A percentile compares a stretch with the other conserved stretches of the same genome.
Conservation (phyloP, 1,139 yeast genomes). For the Kluyveromyces sp. region DNA sequence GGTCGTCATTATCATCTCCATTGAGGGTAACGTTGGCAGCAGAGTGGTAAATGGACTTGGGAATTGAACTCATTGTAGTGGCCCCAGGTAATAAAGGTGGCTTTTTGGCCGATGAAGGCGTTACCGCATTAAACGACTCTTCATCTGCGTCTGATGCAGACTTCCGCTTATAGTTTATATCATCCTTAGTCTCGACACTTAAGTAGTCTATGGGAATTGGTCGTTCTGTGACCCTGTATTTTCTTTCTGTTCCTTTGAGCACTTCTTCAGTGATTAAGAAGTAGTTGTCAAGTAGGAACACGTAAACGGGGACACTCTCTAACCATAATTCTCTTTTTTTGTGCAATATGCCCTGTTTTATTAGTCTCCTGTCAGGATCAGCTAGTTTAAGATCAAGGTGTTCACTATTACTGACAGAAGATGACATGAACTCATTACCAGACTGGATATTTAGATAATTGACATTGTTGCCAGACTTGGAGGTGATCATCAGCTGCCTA, state of each 20-base stretch:
- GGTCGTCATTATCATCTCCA: conserved; percentile 23
- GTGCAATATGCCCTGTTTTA: conserved; percentile 53
- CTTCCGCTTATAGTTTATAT: conserved; percentile 1
- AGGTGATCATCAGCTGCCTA: conserved; percentile 45
- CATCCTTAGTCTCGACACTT: conserved; percentile 41
- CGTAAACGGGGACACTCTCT: conserved; percentile 43
- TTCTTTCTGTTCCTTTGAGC: conserved; percentile 20
- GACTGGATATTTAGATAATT: conserved; percentile 25
- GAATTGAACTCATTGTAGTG: conserved; percentile 15
- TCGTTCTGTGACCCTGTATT: conserved; percentile 44
- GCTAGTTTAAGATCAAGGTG: conserved; percentile 43
- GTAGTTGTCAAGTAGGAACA: conserved; percentile 67
- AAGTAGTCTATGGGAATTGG: conserved; percentile 59
- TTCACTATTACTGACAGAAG: conserved; percentile 34
- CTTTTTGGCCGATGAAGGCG: conserved; percentile 21
- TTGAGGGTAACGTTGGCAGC: conserved; percentile 14
- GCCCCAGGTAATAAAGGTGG: conserved; percentile 21
- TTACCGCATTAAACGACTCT: conserved; percentile 16
- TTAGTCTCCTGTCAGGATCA: conserved; percentile 50
- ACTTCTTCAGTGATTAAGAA: conserved; percentile 54
- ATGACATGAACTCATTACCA: conserved; percentile 24
- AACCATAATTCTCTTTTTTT: conserved; percentile 59
- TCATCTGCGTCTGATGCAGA: conserved; percentile 1
- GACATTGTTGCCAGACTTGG: conserved; percentile 27
- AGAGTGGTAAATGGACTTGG: conserved; percentile 14